Base-by-base conservation (phyloP, 1,139 yeast species). In the Debaryomyces singareniensis region DNA sequence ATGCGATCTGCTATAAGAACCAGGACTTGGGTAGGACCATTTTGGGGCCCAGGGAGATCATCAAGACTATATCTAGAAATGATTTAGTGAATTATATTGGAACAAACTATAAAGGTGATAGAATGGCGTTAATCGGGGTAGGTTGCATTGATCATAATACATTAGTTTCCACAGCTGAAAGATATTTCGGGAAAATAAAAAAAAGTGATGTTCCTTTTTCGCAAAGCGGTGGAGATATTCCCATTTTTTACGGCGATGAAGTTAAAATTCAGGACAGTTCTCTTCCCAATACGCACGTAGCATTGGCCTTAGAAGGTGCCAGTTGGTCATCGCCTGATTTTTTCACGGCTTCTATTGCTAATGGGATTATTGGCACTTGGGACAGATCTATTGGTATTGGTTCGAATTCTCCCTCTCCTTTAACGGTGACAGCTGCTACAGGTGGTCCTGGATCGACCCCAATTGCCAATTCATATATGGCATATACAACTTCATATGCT, bases 21-120 rank as follows among this genome's bases (percentile, higher is more conserved):
- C 98, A 93, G 58, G 95, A 96, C 31, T 69, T 91, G 41, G 99
- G 98, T 15, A 78, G 97, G 58, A 93, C 98, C n/a, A 91, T 91
- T 38, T 66, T 91, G 39, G 99, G 99, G 1, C 98, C 99, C 13
- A 72, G 89, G 38, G 86, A 84, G 39, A 80, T 87, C 57, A 91
- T 91, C 49, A 73, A 75, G 51, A 75, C 89, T 28, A 86, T 91
- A 43, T 69, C 81, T 42, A 71, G 86, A 50, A 61, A 69, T 10
- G 96, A 93, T 52, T 69, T 91, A 52, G 76, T 73, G 35, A 70
- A 77, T 42, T 91, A 89, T 58, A 91, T 91, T 49, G 65, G 73
- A 29, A 76, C 83, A 31, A 91, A 91, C 63, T 91, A 91, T 61
- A 84, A 83, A 51, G 96, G 97, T 24, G 97, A 93, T 58, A 71